Evolutionary conservation across 169 alveolate genomes (phyloP), one percentile per base, ranked within the genome.

Genomic region (Ichthyophthirius multifiliis): DNA sequence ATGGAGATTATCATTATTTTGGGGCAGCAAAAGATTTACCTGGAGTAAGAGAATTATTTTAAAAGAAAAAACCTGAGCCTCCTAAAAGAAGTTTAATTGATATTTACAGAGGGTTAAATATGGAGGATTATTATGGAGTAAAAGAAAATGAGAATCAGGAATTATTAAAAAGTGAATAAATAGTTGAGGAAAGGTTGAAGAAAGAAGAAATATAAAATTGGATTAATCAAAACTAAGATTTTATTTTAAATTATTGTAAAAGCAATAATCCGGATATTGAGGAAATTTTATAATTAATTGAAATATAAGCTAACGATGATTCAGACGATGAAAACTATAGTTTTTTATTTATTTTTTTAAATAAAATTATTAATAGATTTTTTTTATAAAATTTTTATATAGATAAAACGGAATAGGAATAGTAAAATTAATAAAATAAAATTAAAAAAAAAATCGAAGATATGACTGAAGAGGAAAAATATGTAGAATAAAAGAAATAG

Each of bases 1-100:
- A 92, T 27, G 97, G 93, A 48, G 98, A 97, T 46, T 97, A 96
- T 91, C 90, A 90, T 65, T 97, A 97, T 86, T 97, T 94, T 78
- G 99, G 99, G 3, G 99, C 99, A 3, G 99, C 99, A 9, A 97
- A 95, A 89, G 94, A 96, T 74, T 93, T 97, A 35, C 98, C 98
- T 3, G 97, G 98, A 30, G 99, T 97, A 10, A 88, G 97, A 35
- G 99, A 97, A 82, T 90, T 96, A 65, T 91, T 97, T 85, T 88
- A 83, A 32, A 89, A 95, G 82, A 97, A 89, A 34, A 86, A 88
- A 1, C 95, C 95, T 48, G 75, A 75, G 31, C 87, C 89, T 9
- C 93, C 95, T n/a, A 83, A 76, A 65, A 88, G 67, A 44, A 67
- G 77, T 45, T 30, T 79, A 65, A 35, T 65, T 31, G 74, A 75